These are phyloP conservation scores for Vitrella brassicaformis DNA, from an alignment of 73 alveolate species.

Conservation along the genomic window DNA sequence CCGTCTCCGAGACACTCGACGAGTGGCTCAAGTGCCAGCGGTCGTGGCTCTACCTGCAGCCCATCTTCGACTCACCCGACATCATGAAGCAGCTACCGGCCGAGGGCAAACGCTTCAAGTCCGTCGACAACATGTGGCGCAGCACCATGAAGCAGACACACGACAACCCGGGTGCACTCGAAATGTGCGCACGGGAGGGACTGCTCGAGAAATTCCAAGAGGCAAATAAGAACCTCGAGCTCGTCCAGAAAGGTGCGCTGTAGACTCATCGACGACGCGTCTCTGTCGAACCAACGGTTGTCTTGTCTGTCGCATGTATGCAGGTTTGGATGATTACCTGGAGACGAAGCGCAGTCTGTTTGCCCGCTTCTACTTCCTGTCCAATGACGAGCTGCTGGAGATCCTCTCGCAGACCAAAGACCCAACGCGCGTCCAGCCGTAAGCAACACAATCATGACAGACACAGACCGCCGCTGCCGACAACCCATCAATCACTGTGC, in stretches of 20 bases:
- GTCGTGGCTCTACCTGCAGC: slow-evolving; percentile 98
- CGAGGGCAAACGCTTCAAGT: slow-evolving; percentile 94
- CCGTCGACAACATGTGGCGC: slow-evolving; percentile 99
- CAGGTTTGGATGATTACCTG: slow-evolving; percentile 89
- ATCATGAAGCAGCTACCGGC: slow-evolving; percentile 98
- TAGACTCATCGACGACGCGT: too few species aligned
- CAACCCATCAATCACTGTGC: slow-evolving; percentile 63
- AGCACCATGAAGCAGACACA: slow-evolving; percentile 62
- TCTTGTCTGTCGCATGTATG: not conserved
- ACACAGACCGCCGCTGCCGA: too few species aligned
- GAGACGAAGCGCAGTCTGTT: slow-evolving; percentile 77
- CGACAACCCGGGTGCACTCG: slow-evolving; percentile 68
- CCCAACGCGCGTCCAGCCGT: slow-evolving; percentile 54
- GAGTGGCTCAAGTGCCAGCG: slow-evolving; percentile 98
- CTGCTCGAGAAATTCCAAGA: slow-evolving; percentile 93
- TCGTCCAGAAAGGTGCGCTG: slow-evolving; percentile 32
- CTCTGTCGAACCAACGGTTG: not conserved
- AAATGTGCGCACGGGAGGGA: slow-evolving; percentile 84
- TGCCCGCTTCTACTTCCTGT: slow-evolving; percentile 40
- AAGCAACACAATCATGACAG: too few species aligned
- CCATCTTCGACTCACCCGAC: slow-evolving; percentile 98
- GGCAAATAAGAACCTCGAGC: slow-evolving; percentile 24
- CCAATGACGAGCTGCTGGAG: slow-evolving; percentile 90
- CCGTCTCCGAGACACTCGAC: slow-evolving; percentile 93
- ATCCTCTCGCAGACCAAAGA: slow-evolving; percentile 97